Conservation (phyloP, 306 rosid genomes). For the Sicyos edulis region DNA sequence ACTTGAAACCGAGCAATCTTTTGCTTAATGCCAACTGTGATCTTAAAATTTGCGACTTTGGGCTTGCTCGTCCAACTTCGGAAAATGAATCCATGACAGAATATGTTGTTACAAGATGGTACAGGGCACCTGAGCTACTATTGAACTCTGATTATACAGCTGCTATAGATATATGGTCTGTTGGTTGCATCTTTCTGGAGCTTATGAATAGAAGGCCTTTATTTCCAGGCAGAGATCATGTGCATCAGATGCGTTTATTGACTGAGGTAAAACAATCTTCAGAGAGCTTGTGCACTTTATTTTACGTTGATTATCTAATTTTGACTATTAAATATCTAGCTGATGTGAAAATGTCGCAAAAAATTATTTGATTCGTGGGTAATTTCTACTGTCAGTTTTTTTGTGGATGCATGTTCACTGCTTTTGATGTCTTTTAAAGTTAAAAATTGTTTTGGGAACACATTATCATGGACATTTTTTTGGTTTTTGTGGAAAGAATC, state of each 20-base stretch:
- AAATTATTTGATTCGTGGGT: background rate
- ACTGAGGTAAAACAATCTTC: slow-evolving; percentile 58
- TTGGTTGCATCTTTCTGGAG: slow-evolving; percentile 95
- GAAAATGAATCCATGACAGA: slow-evolving; percentile 91
- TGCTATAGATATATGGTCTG: slow-evolving; percentile 94
- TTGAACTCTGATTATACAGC: slow-evolving; percentile 93
- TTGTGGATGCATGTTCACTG: background rate
- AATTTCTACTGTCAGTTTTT: background rate
- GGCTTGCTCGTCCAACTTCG: slow-evolving; percentile 78
- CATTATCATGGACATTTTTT: too few relatives aligned
- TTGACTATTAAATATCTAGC: background rate
- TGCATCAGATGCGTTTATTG: slow-evolving; percentile 92
- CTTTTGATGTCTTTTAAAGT: background rate
- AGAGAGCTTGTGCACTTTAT: background rate
- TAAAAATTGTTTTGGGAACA: background rate
- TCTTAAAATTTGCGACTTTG: slow-evolving; percentile 89
- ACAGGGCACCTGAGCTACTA: slow-evolving; percentile 90
- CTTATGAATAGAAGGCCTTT: slow-evolving; percentile 92
- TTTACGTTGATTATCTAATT: background rate
- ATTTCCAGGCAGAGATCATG: slow-evolving; percentile 82
- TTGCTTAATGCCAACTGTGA: slow-evolving; percentile 84
- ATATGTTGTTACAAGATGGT: slow-evolving; percentile 97
- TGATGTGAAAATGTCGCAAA: background rate
- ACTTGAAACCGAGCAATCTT: slow-evolving; percentile 89
- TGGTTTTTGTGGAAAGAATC: too few relatives aligned